phyloP scores from a whole-genome alignment of 768 basidiomycete species.

The Trametes cubensis region DNA sequence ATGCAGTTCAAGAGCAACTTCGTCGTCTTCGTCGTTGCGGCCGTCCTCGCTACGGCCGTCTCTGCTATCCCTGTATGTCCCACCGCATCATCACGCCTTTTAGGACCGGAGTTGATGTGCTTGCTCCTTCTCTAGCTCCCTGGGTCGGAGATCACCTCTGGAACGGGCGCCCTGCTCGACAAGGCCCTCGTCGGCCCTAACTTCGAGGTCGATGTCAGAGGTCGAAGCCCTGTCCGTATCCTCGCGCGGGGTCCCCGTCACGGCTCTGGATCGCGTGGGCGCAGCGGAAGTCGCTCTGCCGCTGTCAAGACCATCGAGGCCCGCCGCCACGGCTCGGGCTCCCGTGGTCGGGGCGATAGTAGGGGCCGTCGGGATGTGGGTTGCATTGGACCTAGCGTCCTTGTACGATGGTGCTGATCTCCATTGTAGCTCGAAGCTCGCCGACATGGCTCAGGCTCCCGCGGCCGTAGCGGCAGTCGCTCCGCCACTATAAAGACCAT shows the following conservation, averaged over 20 bases:
- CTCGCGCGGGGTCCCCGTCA: constrained; percentile 18
- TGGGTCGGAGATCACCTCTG: not conserved
- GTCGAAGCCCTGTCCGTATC: constrained; percentile 5
- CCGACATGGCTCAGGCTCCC: constrained; percentile 8
- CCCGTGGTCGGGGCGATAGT: constrained; percentile 9
- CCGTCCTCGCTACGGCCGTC: constrained; percentile 34
- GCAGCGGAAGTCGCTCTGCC: constrained; percentile 1
- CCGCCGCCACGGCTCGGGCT: constrained; percentile 14
- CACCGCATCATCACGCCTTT: too few relatives aligned
- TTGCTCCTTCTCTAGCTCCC: not conserved
- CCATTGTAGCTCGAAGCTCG: constrained; percentile 9
- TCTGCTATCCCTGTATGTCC: constrained; percentile 36
- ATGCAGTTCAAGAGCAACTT: constrained; percentile 44
- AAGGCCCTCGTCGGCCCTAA: not conserved
- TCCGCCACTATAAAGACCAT: not conserved
- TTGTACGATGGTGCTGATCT: not conserved
- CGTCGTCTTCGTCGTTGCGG: constrained; percentile 37
- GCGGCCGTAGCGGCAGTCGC: not conserved
- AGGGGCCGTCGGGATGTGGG: constrained; percentile 2
- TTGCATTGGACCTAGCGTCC: not conserved
- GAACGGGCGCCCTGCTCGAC: not conserved
- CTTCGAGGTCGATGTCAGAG: constrained; percentile 7
- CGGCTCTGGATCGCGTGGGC: constrained; percentile 14
- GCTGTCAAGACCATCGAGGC: not conserved
- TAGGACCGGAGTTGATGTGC: too few relatives aligned